Evolutionary conservation across 2,329 filamentous ascomycete species (phyloP).

Genomic region (Trichoderma atroviride): DNA sequence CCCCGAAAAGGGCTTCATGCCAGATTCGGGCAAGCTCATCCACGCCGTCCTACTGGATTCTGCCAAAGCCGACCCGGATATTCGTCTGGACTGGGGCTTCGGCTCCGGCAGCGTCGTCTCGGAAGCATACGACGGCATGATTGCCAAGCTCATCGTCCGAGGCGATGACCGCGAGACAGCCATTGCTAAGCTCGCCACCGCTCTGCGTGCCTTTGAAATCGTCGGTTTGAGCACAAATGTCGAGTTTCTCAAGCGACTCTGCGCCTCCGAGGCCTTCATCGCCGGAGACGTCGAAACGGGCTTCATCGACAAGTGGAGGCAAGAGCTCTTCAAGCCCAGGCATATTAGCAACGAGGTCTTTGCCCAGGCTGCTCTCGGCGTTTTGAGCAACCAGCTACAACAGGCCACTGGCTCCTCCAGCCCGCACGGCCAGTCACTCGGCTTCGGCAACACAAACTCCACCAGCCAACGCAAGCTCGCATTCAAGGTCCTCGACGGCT

Average conservation of each 20-base stretch:
- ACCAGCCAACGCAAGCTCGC: constrained; percentile 51
- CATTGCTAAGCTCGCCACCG: constrained; percentile 77
- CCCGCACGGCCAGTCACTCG: constrained; percentile 56
- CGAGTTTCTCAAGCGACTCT: constrained; percentile 90
- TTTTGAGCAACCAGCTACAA: constrained; percentile 57
- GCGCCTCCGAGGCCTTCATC: constrained; percentile 78
- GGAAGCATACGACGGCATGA: constrained; percentile 97
- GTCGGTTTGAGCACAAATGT: constrained; percentile 94
- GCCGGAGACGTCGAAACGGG: constrained; percentile 90
- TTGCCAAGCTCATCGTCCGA: constrained; percentile 93
- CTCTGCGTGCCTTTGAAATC: constrained; percentile 86
- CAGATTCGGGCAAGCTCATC: constrained; percentile 85
- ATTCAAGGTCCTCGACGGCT: constrained; percentile 62
- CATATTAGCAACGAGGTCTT: constrained; percentile 71
- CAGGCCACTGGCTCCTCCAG: constrained; percentile 33
- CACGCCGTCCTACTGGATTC: constrained; percentile 75
- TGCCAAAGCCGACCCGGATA: constrained; percentile 63
- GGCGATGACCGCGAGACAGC: constrained; percentile 77
- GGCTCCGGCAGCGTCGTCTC: constrained; percentile 89
- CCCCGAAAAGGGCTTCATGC: constrained; percentile 87
- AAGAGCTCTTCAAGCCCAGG: constrained; percentile 72
- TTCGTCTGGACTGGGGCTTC: constrained; percentile 93
- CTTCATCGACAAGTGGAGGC: constrained; percentile 87
- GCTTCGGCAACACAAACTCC: constrained; percentile 53
- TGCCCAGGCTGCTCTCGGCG: constrained; percentile 81